Evolutionary conservation across 345 rosid genomes (phyloP).

Genomic region (Citrus medica): DNA sequence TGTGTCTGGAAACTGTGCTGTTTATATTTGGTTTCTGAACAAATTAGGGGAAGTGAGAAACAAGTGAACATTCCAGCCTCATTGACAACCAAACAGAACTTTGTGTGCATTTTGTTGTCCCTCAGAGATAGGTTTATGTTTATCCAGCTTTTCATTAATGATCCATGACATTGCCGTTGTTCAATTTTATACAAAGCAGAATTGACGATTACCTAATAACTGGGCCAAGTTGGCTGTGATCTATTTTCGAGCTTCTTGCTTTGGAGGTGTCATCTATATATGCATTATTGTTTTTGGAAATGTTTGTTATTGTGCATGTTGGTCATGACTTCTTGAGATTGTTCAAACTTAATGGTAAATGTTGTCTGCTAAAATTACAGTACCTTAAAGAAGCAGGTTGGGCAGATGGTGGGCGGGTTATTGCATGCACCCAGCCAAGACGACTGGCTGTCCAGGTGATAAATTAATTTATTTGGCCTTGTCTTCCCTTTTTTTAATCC

Average conservation of each 20-base stretch:
- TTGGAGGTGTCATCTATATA: not conserved
- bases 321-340: not conserved
- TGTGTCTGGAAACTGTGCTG: not conserved
- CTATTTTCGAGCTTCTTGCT: not conserved
- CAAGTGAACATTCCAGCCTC: not conserved
- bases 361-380: constrained; percentile 34
- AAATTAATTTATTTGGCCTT: not conserved
- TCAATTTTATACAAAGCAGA: not conserved
- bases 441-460: constrained; percentile 90
- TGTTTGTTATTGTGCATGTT: not conserved
- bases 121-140: not conserved
- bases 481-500: not conserved
- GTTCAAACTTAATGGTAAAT: not conserved
- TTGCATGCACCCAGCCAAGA: constrained; percentile 97
- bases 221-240: not conserved
- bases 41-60: constrained; percentile 7
- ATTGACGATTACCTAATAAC: not conserved
- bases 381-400: constrained; percentile 96
- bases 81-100: not conserved
- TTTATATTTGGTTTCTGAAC: not conserved
- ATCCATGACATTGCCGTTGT: not conserved
- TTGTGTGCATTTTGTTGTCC: not conserved
- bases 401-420: constrained; percentile 92
- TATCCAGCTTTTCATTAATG: not conserved
- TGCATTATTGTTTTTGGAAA: not conserved